Base-by-base conservation (phyloP, 352 stramenopile genomes). In the Aphanomyces invadans region DNA sequence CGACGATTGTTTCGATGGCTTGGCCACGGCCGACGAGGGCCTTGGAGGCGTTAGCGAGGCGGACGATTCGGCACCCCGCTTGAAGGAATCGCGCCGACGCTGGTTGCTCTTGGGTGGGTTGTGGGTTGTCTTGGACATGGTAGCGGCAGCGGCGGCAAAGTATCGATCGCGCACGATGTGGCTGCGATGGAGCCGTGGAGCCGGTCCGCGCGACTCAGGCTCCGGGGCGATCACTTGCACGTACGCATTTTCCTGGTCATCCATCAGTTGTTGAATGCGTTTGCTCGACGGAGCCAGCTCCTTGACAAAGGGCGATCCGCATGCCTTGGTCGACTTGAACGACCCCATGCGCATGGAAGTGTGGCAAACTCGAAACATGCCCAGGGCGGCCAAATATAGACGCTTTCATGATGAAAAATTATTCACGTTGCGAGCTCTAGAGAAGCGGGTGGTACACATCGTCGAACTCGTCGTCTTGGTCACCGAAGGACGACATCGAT, bases 211-310 rank as follows among this genome's bases (percentile, higher is more conserved):
- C 19, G 68, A 53, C 36, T 86, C 85, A 29, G 75, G 69, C 42
- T 53, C 69, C 32, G 68, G 66, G 32, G 75, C 72, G 74, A 75
- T 79, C 36, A 56, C 48, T 25, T 45, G 32, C 17, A 76, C 54
- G 62, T 88, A 90, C 28, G 66, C 70, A 2, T 60, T 73, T 25
- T 90, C 78, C 39, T 84, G 68, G 19, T 72, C 57, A 52, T 88
- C 79, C 25, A 90, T 70, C 60, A 87, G 71, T 25, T 74, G 70
- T 7, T 78, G 78, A 56, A 90, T 86, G 32, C 70, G 62, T 10
- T 28, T 49, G 36, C 77, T 90, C 15, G 71, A 67, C 3, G 73
- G 71, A 0, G 77, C 71, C 0, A 48, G 68, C 10, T 71, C 65
- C 46, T 75, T 72, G 25, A 81, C 69, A 52, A 85, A 88, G 11